A percentile compares a stretch with the other conserved stretches of the same genome.
These are phyloP conservation scores for Biscutella auriculata DNA, from an alignment of 441 rosid genomes.

Conservation along the genomic window DNA sequence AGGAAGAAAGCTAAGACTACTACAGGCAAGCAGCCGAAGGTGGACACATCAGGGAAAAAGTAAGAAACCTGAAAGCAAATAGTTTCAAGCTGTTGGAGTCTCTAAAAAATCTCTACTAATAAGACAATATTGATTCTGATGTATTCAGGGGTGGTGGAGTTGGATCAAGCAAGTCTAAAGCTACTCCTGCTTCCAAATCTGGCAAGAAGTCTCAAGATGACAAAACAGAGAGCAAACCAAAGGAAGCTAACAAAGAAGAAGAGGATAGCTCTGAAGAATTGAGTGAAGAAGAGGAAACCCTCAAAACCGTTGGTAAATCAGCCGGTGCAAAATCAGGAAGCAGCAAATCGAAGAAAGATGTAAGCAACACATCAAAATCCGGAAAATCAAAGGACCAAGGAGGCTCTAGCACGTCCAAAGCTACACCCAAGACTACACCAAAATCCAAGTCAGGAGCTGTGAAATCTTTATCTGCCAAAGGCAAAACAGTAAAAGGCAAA, in stretches of 20 bases:
- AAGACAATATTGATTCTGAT: conserved; percentile 6
- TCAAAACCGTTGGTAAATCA: conserved; percentile 27
- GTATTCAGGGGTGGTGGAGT: conserved; percentile 48
- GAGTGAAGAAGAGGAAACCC: conserved; percentile 31
- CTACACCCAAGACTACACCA: conserved; percentile 14
- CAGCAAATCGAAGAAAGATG: conserved; percentile 35
- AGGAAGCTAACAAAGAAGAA: conserved; percentile 31
- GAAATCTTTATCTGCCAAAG: conserved; percentile 23
- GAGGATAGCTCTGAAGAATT: conserved; percentile 28
- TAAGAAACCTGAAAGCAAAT: conserved; percentile 18
- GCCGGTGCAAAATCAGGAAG: neutral
- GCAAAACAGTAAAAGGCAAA: conserved; percentile 30
- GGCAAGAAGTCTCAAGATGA: conserved; percentile 33
- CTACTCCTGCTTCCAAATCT: conserved; percentile 27
- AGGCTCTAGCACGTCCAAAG: conserved; percentile 23
- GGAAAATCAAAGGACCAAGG: conserved; percentile 46
- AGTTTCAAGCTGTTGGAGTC: neutral
- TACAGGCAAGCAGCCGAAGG: conserved; percentile 32
- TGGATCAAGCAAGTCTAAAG: conserved; percentile 60
- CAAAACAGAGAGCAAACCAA: conserved; percentile 37
- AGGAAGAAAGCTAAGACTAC: conserved; percentile 45
- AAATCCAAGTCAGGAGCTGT: conserved; percentile 40
- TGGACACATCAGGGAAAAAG: conserved; percentile 35
- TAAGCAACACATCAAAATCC: conserved; percentile 18
- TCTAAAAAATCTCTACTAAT: neutral